A percentile compares a stretch with the other conserved stretches of the same genome.
Evolutionary conservation across 1,139 yeast genomes (phyloP).

Genomic region (Saccharomyces hybrid): DNA sequence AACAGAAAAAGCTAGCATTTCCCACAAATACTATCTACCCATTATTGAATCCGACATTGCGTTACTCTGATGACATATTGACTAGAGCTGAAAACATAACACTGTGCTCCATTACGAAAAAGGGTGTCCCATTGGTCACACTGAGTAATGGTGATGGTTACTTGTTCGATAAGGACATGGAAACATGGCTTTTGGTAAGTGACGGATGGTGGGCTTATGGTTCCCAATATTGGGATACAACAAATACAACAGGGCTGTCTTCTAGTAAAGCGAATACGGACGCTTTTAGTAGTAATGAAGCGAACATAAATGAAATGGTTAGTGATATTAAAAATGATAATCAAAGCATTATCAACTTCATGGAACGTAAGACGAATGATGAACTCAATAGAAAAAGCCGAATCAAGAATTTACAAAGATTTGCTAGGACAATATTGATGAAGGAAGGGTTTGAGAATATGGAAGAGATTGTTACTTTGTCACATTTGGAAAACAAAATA

Average conservation of each 20-base stretch:
- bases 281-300: conserved; percentile 13
- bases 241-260: conserved; percentile 32
- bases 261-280: conserved; percentile 8
- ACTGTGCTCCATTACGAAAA: conserved; percentile 67
- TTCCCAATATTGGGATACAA: conserved; percentile 91
- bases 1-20: conserved; percentile 39
- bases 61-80: conserved; percentile 58
- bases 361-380: conserved; percentile 85
- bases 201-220: conserved; percentile 99
- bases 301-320: conserved; percentile 17
- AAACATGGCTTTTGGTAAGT: conserved; percentile 74
- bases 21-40: conserved; percentile 52
- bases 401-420: conserved; percentile 76
- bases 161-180: conserved; percentile 64
- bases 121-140: conserved; percentile 74
- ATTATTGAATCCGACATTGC: conserved; percentile 47
- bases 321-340: conserved; percentile 21
- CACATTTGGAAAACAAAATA: conserved; percentile 84
- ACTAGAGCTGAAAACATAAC: conserved; percentile 79
- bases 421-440: conserved; percentile 85
- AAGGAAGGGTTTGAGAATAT: conserved; percentile 92
- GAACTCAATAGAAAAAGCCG: conserved; percentile 76
- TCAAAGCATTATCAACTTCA: conserved; percentile 54
- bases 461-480: conserved; percentile 77
- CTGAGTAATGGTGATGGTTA: conserved; percentile 86